Conservation (phyloP, 2,329 filamentous ascomycete species). For the Mycosphaerella sp. region DNA sequence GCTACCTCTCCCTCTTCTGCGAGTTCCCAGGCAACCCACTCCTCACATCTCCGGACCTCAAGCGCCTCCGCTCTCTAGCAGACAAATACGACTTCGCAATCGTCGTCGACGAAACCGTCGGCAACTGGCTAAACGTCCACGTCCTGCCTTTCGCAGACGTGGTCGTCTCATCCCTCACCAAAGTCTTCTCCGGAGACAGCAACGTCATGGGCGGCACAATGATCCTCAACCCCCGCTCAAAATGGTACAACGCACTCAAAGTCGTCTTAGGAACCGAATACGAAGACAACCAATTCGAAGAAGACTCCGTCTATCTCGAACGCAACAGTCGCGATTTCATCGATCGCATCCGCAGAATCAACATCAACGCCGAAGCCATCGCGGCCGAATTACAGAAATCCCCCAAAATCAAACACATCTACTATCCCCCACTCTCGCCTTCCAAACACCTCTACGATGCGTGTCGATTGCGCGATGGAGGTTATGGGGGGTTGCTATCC, state of each 20-base stretch:
- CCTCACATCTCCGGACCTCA: slow-evolving; percentile 74
- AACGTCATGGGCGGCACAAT: slow-evolving; percentile 91
- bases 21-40: slow-evolving; percentile 94
- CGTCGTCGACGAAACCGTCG: slow-evolving; percentile 92
- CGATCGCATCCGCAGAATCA: slow-evolving; percentile 74
- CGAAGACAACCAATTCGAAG: slow-evolving; percentile 89
- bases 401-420: slow-evolving; percentile 65
- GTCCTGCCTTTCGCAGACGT: slow-evolving; percentile 84
- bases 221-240: slow-evolving; percentile 60
- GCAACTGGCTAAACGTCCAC: slow-evolving; percentile 93
- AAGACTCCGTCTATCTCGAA: slow-evolving; percentile 92
- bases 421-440: slow-evolving; percentile 77
- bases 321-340: slow-evolving; percentile 92
- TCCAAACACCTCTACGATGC: slow-evolving; percentile 70
- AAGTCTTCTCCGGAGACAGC: slow-evolving; percentile 94
- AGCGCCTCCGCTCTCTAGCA: slow-evolving; percentile 71
- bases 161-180: slow-evolving; percentile 90
- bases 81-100: slow-evolving; percentile 82
- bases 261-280: slow-evolving; percentile 58
- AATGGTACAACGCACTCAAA: slow-evolving; percentile 66
- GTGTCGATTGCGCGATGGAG: slow-evolving; percentile 59
- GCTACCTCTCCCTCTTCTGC: slow-evolving; percentile 78
- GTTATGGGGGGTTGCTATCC: slow-evolving; percentile 85
- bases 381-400: slow-evolving; percentile 62
- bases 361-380: slow-evolving; percentile 76